phyloP scores from a whole-genome alignment of 306 rosid species.

The Trichosanthes truncata region DNA sequence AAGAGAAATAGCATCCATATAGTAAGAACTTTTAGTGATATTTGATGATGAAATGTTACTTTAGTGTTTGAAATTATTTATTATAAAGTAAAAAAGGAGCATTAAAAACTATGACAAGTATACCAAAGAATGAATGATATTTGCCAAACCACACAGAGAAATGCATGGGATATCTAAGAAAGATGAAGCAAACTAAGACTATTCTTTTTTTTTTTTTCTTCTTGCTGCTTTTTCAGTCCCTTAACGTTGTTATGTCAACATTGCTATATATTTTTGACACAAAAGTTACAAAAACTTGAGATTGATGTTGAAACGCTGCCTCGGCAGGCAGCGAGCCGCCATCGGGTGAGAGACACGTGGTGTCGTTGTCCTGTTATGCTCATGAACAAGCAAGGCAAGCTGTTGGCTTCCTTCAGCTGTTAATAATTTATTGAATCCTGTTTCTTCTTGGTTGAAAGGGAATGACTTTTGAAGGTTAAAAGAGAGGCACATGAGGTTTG shows the following conservation, averaged over 20 bases:
- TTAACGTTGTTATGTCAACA: background rate
- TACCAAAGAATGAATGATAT: background rate
- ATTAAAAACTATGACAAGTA: background rate
- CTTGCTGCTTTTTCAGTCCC: background rate
- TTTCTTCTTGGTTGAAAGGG: background rate
- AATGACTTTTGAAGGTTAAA: background rate
- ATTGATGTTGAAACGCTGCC: background rate
- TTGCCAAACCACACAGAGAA: background rate
- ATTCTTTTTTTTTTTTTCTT: background rate
- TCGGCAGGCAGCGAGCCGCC: background rate
- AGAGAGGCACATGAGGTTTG: constrained; percentile 9
- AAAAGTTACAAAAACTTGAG: background rate
- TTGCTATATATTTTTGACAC: background rate
- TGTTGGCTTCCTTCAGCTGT: background rate
- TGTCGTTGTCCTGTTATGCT: background rate
- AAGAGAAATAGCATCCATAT: background rate
- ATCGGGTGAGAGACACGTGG: background rate
- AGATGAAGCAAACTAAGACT: background rate
- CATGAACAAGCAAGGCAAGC: background rate
- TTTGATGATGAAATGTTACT: background rate
- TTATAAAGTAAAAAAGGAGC: background rate
- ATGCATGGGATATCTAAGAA: background rate
- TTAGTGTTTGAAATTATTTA: background rate
- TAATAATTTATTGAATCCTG: background rate
- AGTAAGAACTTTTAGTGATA: background rate